Percentiles rank a stretch among this genome's conserved stretches.
phyloP scores from a whole-genome alignment of 257 asterid genomes.

The Petunia axillaris region DNA sequence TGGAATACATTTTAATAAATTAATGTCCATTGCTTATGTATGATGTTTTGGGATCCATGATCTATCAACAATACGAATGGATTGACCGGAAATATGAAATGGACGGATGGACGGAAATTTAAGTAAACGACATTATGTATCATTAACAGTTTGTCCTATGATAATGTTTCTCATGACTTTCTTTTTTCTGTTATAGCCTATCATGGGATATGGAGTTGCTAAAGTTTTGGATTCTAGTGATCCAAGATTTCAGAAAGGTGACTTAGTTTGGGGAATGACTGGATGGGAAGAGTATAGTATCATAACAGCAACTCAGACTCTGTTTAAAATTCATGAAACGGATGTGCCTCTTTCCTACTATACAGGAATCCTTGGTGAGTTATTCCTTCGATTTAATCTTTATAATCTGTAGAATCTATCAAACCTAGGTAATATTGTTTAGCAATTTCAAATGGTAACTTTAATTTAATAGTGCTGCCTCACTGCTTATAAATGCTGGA shows the following conservation, averaged over 20 bases:
- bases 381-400: not conserved
- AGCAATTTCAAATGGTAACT: not conserved
- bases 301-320: not conserved
- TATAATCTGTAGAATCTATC: not conserved
- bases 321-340: conserved; percentile 10
- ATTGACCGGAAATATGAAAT: not conserved
- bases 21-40: not conserved
- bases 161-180: not conserved
- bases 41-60: not conserved
- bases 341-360: conserved; percentile 23
- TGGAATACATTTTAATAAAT: not conserved
- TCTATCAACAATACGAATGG: not conserved
- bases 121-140: not conserved
- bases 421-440: not conserved
- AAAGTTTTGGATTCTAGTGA: not conserved
- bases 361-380: not conserved
- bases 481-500: not conserved
- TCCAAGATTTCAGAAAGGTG: not conserved
- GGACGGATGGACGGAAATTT: not conserved
- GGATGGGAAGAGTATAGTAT: conserved; percentile 36
- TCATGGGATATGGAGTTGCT: not conserved
- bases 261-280: conserved; percentile 26
- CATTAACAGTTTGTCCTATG: not conserved
- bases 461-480: not conserved
- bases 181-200: not conserved